Percentiles rank a stretch among this genome's conserved stretches.
phyloP scores from a whole-genome alignment of 73 alveolate genomes.

The Blepharisma japonicum region DNA sequence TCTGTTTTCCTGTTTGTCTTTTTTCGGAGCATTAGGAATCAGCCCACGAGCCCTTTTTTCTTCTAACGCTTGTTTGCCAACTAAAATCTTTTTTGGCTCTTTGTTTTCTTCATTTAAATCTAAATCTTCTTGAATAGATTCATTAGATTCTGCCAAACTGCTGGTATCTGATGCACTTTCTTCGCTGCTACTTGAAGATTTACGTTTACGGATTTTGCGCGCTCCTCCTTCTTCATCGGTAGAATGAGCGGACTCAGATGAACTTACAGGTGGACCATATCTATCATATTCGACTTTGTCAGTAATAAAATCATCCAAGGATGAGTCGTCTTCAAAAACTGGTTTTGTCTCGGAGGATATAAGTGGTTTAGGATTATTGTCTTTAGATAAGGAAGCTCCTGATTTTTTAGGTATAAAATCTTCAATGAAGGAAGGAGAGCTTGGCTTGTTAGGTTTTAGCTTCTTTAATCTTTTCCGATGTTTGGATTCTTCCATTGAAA shows the following conservation, averaged over 20 bases:
- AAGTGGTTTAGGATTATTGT: too few species aligned
- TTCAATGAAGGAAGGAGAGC: too few species aligned
- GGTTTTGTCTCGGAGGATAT: neutral
- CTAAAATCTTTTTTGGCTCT: neutral
- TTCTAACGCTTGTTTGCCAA: slow-evolving; percentile 18
- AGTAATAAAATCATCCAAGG: slow-evolving; percentile 21
- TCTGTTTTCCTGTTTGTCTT: neutral
- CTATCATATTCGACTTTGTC: slow-evolving; percentile 5
- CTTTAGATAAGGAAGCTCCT: too few species aligned
- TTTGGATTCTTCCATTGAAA: too few species aligned
- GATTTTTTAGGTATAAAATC: too few species aligned
- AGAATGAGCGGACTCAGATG: slow-evolving; percentile 28
- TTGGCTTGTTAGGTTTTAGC: too few species aligned
- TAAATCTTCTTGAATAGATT: neutral
- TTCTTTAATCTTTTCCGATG: too few species aligned
- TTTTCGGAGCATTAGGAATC: neutral
- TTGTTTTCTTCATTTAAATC: neutral
- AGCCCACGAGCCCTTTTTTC: slow-evolving; percentile 11
- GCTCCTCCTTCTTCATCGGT: slow-evolving; percentile 12
- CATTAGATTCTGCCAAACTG: neutral
- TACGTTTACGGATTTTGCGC: neutral
- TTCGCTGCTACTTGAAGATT: too few species aligned
- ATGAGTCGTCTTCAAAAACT: slow-evolving; percentile 8
- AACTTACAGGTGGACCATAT: slow-evolving; percentile 6
- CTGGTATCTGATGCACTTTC: slow-evolving; percentile 1